Evolutionary conservation across 257 asterid species (phyloP).

Genomic region (Solanum stenotomum): DNA sequence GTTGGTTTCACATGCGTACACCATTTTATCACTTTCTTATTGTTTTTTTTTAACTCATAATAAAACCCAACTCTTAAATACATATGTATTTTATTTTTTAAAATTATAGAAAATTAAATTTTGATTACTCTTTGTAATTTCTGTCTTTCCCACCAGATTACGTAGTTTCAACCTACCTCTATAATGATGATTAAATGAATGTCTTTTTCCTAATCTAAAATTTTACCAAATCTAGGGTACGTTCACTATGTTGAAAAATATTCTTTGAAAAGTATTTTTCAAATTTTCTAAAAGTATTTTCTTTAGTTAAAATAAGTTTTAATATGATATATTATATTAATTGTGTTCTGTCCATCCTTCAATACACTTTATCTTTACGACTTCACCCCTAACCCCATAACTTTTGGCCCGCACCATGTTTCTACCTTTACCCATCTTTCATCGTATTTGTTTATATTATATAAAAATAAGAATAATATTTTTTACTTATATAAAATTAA

Average conservation of each 20-base stretch:
- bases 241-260: no score
- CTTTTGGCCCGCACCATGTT: rapidly evolving
- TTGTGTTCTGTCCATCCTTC: not conserved
- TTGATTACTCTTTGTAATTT: not conserved
- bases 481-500: no score
- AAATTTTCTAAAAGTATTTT: no score
- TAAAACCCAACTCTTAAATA: not conserved
- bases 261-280: not conserved
- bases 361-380: not conserved
- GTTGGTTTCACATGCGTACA: not conserved
- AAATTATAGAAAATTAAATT: no score
- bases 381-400: not conserved
- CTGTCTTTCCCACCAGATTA: no score
- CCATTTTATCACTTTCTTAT: not conserved
- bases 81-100: no score
- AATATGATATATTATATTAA: no score
- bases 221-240: not conserved
- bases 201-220: not conserved
- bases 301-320: no score
- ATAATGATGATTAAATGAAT: no score
- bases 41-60: not conserved
- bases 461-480: no score
- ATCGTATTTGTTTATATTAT: no score
- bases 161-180: not conserved
- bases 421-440: no score